Evolutionary conservation across 1,284 basidiomycete genomes (phyloP), one percentile per base, ranked within the genome.

Genomic region (Meira nashicola): DNA sequence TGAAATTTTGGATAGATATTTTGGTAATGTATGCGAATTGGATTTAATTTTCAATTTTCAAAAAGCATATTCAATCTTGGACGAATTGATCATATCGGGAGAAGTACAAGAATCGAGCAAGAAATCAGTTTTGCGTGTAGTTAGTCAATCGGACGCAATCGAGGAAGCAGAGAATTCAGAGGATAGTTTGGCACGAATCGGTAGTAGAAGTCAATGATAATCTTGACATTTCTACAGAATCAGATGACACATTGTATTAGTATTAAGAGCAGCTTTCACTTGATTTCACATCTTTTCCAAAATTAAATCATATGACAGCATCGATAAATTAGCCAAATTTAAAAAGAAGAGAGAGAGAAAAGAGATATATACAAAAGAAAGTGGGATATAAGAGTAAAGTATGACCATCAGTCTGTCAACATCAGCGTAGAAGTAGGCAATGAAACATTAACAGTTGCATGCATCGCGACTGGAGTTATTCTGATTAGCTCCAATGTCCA

Each of bases 91-190:
- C 79, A 96, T 98, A 64, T 89, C 92, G 4, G 95, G 95, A 47
- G 95, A 99, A 80, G 83, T 99, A 70, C 94, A 99, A 81, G 95
- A 99, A 77, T 93, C 93, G 1, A 93, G 90, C 33, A 99, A 99
- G 84, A 98, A 99, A 81, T 90, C 91, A 4, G 94, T 98, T 6
- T 82, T 98, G 54, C 83, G 90, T 62, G 88, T 89, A 57, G 89
- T 90, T 65, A 70, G 87, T 48, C 77, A 79, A 58, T 74, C 67
- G 60, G 74, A 76, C 50, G 65, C 68, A 5, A 71, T 79, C 38
- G 79, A 80, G 48, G 79, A 80, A 53, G 73, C 77, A 8, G 79
- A 80, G 59, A 68, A 77, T 11, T 69, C 66, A 43, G 79, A 80
- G 65, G 79, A 79, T 60, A 40, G 57, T 15, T 15, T 58, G 7